Conservation (phyloP, 805 yeast genomes). For the Metschnikowia lachancei region DNA sequence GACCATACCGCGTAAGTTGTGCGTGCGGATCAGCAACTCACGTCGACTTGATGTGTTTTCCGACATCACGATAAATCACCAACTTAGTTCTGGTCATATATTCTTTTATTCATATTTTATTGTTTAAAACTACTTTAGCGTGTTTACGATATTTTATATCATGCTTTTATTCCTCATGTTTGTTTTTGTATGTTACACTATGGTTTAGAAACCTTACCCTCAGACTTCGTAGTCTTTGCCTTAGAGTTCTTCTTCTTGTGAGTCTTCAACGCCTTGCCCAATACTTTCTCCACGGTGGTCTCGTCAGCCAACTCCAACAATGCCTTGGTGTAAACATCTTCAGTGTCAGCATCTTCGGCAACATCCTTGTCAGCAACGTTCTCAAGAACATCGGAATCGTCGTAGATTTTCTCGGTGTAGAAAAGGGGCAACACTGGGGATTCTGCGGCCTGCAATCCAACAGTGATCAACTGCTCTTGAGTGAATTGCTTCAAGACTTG, state of each 20-base stretch:
- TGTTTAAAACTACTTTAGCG: too few species aligned
- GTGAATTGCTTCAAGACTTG: constrained; percentile 51
- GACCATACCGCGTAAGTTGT: too few species aligned
- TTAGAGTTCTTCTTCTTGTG: constrained; percentile 24
- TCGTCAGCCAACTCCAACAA: constrained; percentile 78
- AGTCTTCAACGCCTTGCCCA: constrained; percentile 49
- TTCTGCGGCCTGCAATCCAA: constrained; percentile 60
- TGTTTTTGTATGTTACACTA: constrained; percentile 2
- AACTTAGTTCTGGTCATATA: too few species aligned
- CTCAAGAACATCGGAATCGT: constrained; percentile 46
- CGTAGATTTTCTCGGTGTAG: constrained; percentile 55
- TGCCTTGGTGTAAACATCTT: constrained; percentile 45
- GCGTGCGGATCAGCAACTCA: too few species aligned
- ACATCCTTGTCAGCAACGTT: constrained; percentile 27
- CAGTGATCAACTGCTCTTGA: constrained; percentile 48
- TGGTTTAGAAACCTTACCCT: constrained; percentile 17
- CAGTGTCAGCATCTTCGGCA: constrained; percentile 20
- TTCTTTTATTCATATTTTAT: too few species aligned
- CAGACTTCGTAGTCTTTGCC: constrained; percentile 13
- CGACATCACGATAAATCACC: too few species aligned
- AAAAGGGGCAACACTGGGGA: constrained; percentile 88
- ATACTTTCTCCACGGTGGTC: constrained; percentile 62
- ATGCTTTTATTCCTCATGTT: too few species aligned
- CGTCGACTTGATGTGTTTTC: too few species aligned
- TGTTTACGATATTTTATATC: too few species aligned